These are phyloP conservation scores for Pseudofabraea citricarpa DNA, from an alignment of 2,329 filamentous ascomycete genomes.

Conservation along the genomic window DNA sequence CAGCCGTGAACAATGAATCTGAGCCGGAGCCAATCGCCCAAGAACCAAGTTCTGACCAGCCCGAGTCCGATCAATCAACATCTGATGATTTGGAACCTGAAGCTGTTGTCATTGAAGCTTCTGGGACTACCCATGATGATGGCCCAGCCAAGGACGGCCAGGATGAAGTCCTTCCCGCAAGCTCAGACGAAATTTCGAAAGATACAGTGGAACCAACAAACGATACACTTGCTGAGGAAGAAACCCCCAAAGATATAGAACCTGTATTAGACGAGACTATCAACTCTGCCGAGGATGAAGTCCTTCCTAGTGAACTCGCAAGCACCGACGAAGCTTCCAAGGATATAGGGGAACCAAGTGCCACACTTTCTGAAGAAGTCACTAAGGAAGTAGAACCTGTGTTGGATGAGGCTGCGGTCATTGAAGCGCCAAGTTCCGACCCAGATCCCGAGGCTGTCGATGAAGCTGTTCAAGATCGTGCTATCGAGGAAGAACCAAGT, in stretches of 20 bases:
- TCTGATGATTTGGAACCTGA: conserved; percentile 1
- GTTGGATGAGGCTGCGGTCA: too few relatives aligned
- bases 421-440: conserved; percentile 8
- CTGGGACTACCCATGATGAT: neutral
- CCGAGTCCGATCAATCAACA: neutral
- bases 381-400: too few relatives aligned
- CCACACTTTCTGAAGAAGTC: too few relatives aligned
- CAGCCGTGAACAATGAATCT: conserved; percentile 4
- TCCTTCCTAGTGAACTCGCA: too few relatives aligned
- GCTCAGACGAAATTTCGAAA: neutral
- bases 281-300: too few relatives aligned
- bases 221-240: conserved; percentile 3
- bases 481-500: conserved; percentile 2
- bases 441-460: too few relatives aligned
- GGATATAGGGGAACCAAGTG: too few relatives aligned
- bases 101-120: conserved; percentile 2
- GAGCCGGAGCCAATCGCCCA: conserved; percentile 1
- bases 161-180: neutral
- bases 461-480: too few relatives aligned
- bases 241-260: too few relatives aligned
- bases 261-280: too few relatives aligned
- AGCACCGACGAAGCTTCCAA: too few relatives aligned
- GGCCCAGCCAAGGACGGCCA: neutral
- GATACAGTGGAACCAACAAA: neutral
- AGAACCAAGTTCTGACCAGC: too few relatives aligned